A percentile compares a stretch with the other conserved stretches of the same genome.
These are phyloP conservation scores for Tremellales sp. DNA, from an alignment of 1,284 basidiomycete species.

Conservation along the genomic window DNA sequence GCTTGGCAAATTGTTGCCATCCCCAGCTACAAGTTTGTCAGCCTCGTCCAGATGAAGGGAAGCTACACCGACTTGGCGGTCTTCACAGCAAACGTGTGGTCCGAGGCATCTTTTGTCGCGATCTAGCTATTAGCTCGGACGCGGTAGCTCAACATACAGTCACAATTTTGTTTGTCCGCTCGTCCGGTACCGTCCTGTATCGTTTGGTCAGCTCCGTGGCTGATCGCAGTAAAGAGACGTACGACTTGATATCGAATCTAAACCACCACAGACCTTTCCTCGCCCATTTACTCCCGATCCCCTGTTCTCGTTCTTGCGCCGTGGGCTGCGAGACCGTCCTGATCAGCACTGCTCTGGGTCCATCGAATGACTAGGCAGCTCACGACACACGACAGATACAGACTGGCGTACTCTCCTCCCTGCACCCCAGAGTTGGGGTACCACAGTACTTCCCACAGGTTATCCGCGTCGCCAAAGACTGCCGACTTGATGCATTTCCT, in stretches of 20 bases:
- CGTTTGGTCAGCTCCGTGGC: neutral
- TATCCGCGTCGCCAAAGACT: slow-evolving; percentile 48
- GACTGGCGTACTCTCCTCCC: slow-evolving; percentile 58
- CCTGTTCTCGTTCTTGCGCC: slow-evolving; percentile 64
- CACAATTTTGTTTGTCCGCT: slow-evolving; percentile 22
- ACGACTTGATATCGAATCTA: slow-evolving; percentile 74
- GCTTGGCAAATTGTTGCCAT: slow-evolving; percentile 69
- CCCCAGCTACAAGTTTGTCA: too few relatives aligned
- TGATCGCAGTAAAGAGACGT: slow-evolving; percentile 13
- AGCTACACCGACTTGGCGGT: too few relatives aligned
- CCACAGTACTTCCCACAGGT: slow-evolving; percentile 62
- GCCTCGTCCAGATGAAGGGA: too few relatives aligned
- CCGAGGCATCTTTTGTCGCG: slow-evolving; percentile 71
- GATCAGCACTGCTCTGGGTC: too few relatives aligned
- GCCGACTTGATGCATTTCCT: slow-evolving; percentile 50
- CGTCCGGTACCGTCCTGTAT: slow-evolving; percentile 15
- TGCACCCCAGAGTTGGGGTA: slow-evolving; percentile 71
- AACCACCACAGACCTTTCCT: slow-evolving; percentile 81
- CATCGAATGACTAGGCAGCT: slow-evolving; percentile 25
- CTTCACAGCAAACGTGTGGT: slow-evolving; percentile 77
- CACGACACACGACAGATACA: slow-evolving; percentile 77
- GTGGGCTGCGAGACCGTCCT: slow-evolving; percentile 57
- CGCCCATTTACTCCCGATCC: slow-evolving; percentile 67
- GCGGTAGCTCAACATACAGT: too few relatives aligned
- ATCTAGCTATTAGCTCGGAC: too few relatives aligned